phyloP scores from a whole-genome alignment of 2,329 filamentous ascomycete genomes.

The Periconia digitata region DNA sequence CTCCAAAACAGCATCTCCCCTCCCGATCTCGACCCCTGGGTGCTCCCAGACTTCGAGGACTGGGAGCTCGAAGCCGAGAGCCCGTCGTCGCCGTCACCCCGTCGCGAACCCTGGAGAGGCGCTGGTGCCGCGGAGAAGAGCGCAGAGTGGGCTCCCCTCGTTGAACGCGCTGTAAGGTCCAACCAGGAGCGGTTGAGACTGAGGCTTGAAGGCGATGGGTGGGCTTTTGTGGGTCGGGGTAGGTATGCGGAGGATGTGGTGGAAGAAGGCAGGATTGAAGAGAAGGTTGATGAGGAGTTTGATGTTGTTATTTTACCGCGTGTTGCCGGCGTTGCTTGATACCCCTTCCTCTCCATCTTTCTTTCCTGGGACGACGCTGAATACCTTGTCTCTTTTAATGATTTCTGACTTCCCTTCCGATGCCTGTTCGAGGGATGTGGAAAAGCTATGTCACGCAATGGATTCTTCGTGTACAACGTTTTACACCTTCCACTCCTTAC shows the following conservation, averaged over 20 bases:
- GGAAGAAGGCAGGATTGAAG: slow-evolving; percentile 22
- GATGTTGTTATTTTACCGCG: slow-evolving; percentile 33
- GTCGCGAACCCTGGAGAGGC: slow-evolving; percentile 1
- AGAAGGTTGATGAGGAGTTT: slow-evolving; percentile 38
- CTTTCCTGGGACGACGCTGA: not conserved
- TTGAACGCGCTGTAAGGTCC: slow-evolving; percentile 28
- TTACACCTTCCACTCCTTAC: too few species aligned
- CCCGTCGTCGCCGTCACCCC: not conserved
- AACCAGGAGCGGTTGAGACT: slow-evolving; percentile 33
- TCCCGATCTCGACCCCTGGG: slow-evolving; percentile 34
- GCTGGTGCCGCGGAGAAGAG: too few species aligned
- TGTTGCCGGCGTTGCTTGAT: slow-evolving; percentile 12
- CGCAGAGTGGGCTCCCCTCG: slow-evolving; percentile 18
- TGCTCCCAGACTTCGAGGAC: slow-evolving; percentile 35
- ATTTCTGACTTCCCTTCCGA: too few species aligned
- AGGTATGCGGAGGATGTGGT: slow-evolving; percentile 27
- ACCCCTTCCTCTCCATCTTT: not conserved
- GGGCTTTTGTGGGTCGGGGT: slow-evolving; percentile 36
- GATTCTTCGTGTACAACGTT: too few species aligned
- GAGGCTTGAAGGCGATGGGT: slow-evolving; percentile 35
- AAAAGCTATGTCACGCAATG: too few species aligned
- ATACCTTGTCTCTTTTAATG: too few species aligned
- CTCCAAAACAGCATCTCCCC: slow-evolving; percentile 27
- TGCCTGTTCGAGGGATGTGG: too few species aligned
- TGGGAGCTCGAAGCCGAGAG: slow-evolving; percentile 22